Percentiles rank a stretch among this genome's conserved stretches.
phyloP scores from a whole-genome alignment of 2,329 filamentous ascomycete genomes.

The Arthrinium phaeospermum region DNA sequence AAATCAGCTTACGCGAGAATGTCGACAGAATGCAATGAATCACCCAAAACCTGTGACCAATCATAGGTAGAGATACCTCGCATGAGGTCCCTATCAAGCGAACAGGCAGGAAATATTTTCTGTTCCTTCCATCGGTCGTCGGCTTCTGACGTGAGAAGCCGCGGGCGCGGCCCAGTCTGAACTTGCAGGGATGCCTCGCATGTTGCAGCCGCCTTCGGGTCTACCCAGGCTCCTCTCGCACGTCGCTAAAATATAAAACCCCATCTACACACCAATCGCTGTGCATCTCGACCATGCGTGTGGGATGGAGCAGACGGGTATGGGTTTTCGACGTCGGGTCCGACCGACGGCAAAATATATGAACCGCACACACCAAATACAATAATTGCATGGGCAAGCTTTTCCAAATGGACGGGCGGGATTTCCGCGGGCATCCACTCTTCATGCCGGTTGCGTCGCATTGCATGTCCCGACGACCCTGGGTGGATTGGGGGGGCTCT shows the following conservation, averaged over 20 bases:
- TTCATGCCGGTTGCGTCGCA: background rate
- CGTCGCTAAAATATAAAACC: background rate
- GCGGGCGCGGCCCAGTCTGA: background rate
- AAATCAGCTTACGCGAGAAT: background rate
- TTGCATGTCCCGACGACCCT: background rate
- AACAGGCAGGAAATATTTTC: background rate
- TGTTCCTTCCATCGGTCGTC: background rate
- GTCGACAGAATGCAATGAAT: background rate
- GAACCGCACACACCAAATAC: background rate
- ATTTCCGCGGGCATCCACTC: background rate
- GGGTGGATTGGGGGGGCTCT: background rate
- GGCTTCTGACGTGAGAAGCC: background rate
- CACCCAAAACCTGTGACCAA: background rate
- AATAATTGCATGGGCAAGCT: background rate
- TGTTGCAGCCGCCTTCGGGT: background rate
- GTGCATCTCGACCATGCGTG: background rate
- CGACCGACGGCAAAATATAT: background rate
- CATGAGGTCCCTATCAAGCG: background rate
- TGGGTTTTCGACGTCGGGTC: background rate
- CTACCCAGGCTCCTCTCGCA: background rate
- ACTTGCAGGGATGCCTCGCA: background rate
- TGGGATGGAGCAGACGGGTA: background rate
- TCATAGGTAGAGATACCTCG: fast-evolving
- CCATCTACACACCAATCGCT: background rate
- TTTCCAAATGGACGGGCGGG: background rate